Evolutionary conservation across 306 rosid species (phyloP).

Genomic region (Corylus heterophylla): DNA sequence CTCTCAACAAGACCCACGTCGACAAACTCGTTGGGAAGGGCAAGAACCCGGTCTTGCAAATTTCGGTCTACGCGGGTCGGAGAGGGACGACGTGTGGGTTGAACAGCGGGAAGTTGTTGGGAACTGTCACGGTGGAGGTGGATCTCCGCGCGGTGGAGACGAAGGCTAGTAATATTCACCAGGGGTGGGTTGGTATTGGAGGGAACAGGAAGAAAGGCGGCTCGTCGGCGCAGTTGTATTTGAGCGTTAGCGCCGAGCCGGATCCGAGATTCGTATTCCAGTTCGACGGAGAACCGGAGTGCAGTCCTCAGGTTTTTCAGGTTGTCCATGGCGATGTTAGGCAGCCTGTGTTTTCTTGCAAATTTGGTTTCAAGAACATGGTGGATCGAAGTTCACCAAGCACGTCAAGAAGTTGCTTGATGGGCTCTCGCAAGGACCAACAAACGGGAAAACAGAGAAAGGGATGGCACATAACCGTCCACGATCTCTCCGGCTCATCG

Average conservation of each 20-base stretch:
- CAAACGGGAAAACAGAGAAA: constrained; percentile 61
- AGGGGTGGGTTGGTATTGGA: constrained; percentile 57
- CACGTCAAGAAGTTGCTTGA: constrained; percentile 54
- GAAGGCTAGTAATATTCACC: constrained; percentile 39
- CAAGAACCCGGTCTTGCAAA: constrained; percentile 44
- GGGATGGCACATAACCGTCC: constrained; percentile 71
- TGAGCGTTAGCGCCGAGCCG: constrained; percentile 66
- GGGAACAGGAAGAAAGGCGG: constrained; percentile 48
- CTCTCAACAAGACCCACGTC: constrained; percentile 57
- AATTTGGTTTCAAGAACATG: constrained; percentile 62
- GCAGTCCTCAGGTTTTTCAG: constrained; percentile 73
- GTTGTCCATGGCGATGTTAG: constrained; percentile 61
- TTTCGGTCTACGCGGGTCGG: constrained; percentile 59
- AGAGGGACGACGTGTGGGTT: constrained; percentile 62
- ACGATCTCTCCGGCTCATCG: constrained; percentile 73
- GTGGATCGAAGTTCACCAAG: constrained; percentile 49
- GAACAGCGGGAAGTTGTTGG: constrained; percentile 51
- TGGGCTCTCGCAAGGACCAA: constrained; percentile 53
- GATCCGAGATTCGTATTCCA: constrained; percentile 76
- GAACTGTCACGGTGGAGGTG: constrained; percentile 49
- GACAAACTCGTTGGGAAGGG: constrained; percentile 39
- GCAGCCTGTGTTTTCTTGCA: constrained; percentile 78
- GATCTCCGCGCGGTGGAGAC: constrained; percentile 41
- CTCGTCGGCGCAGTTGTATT: constrained; percentile 58
- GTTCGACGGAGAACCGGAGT: constrained; percentile 75